Evolutionary conservation across 306 rosid genomes (phyloP).

Genomic region (Hippophae tibetana): DNA sequence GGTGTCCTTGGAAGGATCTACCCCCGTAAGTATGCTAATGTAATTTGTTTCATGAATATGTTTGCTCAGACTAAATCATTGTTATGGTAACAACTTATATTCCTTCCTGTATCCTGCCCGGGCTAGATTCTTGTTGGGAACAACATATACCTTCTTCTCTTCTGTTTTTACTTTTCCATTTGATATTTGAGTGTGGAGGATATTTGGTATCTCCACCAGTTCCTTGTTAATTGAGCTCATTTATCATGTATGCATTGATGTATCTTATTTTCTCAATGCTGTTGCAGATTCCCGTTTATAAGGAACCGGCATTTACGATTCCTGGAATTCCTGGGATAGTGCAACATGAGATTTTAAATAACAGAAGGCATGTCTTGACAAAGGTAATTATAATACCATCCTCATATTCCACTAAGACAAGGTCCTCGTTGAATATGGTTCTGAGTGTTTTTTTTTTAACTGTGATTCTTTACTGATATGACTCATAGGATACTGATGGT

Average conservation of each 20-base stretch:
- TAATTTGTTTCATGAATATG: too few relatives aligned
- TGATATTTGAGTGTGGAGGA: too few relatives aligned
- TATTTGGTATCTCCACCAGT: background rate
- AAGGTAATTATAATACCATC: conserved; percentile 49
- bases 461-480: conserved; percentile 7
- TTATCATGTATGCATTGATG: conserved; percentile 8
- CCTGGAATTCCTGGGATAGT: conserved; percentile 83
- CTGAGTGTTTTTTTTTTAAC: conserved; percentile 8
- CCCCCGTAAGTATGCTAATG: conserved; percentile 47
- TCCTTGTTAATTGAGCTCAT: background rate
- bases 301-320: conserved; percentile 67
- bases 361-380: conserved; percentile 88
- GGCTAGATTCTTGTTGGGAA: too few relatives aligned
- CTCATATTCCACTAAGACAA: conserved; percentile 8
- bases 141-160: conserved; percentile 2
- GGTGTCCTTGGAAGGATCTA: conserved; percentile 87
- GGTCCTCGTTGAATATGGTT: conserved; percentile 10
- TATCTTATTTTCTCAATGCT: conserved; percentile 20
- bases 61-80: too few relatives aligned
- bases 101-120: too few relatives aligned
- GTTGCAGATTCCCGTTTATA: conserved; percentile 75
- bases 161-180: conserved; percentile 2
- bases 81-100: too few relatives aligned
- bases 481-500: conserved; percentile 72
- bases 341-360: conserved; percentile 89